Evolutionary conservation across 306 rosid species (phyloP).

Genomic region (Abrus precatorius): DNA sequence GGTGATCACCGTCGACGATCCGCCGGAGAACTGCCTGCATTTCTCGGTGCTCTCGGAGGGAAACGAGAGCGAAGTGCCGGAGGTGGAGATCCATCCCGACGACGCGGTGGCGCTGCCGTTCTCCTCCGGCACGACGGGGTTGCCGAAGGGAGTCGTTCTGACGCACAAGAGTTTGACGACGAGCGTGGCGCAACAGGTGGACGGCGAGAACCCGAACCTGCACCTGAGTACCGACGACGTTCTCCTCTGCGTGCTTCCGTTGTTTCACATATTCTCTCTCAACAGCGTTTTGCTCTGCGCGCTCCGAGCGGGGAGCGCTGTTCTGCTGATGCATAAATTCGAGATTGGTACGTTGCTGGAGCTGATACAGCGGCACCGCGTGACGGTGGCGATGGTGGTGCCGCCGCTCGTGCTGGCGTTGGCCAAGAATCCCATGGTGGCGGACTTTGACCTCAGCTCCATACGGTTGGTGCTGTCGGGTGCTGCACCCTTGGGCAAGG

Average conservation of each 20-base stretch:
- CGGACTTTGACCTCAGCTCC: conserved; percentile 71
- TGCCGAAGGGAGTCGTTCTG: conserved; percentile 83
- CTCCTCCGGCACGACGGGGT: conserved; percentile 93
- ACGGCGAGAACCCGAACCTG: conserved; percentile 86
- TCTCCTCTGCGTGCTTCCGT: conserved; percentile 79
- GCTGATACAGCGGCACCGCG: conserved; percentile 62
- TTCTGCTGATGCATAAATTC: conserved; percentile 78
- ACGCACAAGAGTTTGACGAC: conserved; percentile 80
- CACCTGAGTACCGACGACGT: conserved; percentile 66
- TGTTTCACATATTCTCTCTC: conserved; percentile 84
- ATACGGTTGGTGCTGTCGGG: conserved; percentile 75
- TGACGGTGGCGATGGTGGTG: conserved; percentile 84
- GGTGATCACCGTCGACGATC: conserved; percentile 64
- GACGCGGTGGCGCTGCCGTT: conserved; percentile 83
- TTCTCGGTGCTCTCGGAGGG: conserved; percentile 72
- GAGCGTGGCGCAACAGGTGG: conserved; percentile 91
- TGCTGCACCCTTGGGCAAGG: conserved; percentile 94
- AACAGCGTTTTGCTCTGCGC: conserved; percentile 73
- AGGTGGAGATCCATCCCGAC: conserved; percentile 50
- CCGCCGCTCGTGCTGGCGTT: conserved; percentile 87
- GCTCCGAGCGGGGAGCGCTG: conserved; percentile 72
- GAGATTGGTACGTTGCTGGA: conserved; percentile 73
- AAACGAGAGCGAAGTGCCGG: conserved; percentile 54
- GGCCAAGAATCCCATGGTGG: conserved; percentile 78
- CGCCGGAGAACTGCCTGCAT: conserved; percentile 74